Base-by-base conservation (phyloP, 495 filamentous ascomycete species). In the Collariella sp. region DNA sequence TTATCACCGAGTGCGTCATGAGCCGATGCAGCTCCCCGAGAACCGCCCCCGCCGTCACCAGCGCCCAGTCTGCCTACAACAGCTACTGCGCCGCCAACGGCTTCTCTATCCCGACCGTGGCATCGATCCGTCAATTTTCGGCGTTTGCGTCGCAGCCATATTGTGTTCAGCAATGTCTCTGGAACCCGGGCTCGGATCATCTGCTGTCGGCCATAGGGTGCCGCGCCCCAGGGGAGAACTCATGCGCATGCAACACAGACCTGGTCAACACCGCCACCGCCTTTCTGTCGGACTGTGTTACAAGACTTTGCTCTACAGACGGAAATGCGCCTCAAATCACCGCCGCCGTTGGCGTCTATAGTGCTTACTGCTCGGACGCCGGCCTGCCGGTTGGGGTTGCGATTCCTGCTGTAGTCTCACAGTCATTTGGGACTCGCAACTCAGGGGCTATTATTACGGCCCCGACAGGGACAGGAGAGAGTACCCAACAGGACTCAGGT, bases 61-160 rank as follows among this genome's bases (percentile, higher is more conserved):
- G 48, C 24, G 55, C 40, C 7, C 16, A 39, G 6, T 13, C 3
- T 0, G 36, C 54, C 12, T 59, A 59, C 35, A 46, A 46, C 31
- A 18, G n/a, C 7, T 59, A 59, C 35, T 59, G 51, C 41, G 24
- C 45, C 15, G 26, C 38, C 24, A 49, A 42, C 46, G 46, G 42
- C 1, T 41, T 46, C 10, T 42, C 54, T 2, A 57, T 57, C 41
- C 54, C 54, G 2, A 39, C 47, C 22, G 24, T 57, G 20, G 47
- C 47, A 5, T 57, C 47, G n/a, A 57, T 57, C 47, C 45, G 36
- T 9, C 20, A 12, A 19, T 51, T 19, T 23, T 42, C 48, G 13
- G 54, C 24, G 7, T 52, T 46, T 26, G 4, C 20, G 2, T 39
- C 34, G 9, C 34, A 41, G 35, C 24, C 48, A 15, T 20, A 41